Evolutionary conservation across 1,284 basidiomycete genomes (phyloP).

Genomic region (Apiotrichum mycotoxinovorans): DNA sequence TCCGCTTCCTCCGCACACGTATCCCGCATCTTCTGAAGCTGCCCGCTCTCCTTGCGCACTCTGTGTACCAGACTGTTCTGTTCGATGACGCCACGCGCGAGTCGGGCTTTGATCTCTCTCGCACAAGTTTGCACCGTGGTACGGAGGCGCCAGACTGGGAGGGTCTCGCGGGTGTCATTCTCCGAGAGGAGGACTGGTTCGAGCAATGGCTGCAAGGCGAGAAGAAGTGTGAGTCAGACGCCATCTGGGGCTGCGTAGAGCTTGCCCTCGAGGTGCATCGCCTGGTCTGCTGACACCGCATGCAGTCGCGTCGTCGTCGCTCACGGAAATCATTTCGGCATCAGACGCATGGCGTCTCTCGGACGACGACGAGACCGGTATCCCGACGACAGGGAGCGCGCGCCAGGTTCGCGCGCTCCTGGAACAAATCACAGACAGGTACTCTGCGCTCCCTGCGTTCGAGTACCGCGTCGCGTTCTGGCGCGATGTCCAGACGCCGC

Average conservation of each 20-base stretch:
- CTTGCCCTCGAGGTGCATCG: neutral
- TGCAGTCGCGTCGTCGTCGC: conserved; percentile 53
- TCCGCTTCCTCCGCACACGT: conserved; percentile 67
- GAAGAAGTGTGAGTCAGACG: conserved; percentile 64
- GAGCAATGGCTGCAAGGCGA: conserved; percentile 84
- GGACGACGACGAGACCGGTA: conserved; percentile 46
- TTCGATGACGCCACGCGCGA: conserved; percentile 83
- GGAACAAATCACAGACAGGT: conserved; percentile 91
- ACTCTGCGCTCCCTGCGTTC: conserved; percentile 75
- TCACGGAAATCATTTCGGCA: conserved; percentile 77
- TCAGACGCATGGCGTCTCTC: conserved; percentile 84
- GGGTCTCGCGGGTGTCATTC: conserved; percentile 73
- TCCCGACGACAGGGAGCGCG: conserved; percentile 64
- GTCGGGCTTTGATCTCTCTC: conserved; percentile 63
- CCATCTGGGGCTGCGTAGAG: no score
- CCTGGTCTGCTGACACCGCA: conserved; percentile 21
- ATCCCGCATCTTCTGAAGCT: conserved; percentile 71
- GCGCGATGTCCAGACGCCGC: conserved; percentile 74
- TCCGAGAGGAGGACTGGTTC: conserved; percentile 84
- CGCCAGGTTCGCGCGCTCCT: conserved; percentile 74
- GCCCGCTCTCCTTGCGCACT: conserved; percentile 86
- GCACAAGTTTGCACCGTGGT: conserved; percentile 47
- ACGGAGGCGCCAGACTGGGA: conserved; percentile 56
- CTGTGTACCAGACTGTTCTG: conserved; percentile 82
- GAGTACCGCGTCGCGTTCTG: conserved; percentile 78